phyloP scores from a whole-genome alignment of 176 grass and related monocot genomes.

The sorghum (Sorghum bicolor) region DNA sequence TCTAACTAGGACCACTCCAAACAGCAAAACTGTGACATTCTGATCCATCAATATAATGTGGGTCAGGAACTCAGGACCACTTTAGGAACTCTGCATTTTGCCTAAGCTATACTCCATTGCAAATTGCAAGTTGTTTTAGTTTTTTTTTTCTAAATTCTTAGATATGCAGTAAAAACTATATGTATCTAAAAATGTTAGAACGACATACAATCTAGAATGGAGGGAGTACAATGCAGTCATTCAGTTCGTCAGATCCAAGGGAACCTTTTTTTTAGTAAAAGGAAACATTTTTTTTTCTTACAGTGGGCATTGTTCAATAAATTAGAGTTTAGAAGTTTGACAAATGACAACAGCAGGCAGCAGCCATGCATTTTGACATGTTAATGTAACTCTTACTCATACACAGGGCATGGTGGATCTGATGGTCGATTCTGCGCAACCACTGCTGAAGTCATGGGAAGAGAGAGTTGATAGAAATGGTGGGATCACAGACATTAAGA shows the following conservation, averaged over 20 bases:
- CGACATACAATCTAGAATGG: not conserved
- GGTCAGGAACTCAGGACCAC: slow-evolving; percentile 41
- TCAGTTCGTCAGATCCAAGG: not conserved
- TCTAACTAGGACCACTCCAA: slow-evolving; percentile 23
- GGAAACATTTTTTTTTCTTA: not conserved
- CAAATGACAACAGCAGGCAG: slow-evolving; percentile 3
- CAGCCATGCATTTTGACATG: not conserved
- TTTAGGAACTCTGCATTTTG: slow-evolving; percentile 15
- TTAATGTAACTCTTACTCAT: not conserved
- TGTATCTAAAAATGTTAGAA: not conserved
- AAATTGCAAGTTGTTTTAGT: not conserved
- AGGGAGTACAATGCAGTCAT: not conserved
- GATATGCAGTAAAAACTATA: not conserved
- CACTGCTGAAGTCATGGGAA: slow-evolving; percentile 68
- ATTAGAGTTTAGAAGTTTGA: not conserved
- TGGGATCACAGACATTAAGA: slow-evolving; percentile 64
- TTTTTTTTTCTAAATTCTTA: not conserved
- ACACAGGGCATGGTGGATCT: slow-evolving; percentile 87
- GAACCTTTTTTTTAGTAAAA: not conserved
- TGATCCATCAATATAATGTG: slow-evolving; percentile 19
- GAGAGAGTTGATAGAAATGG: slow-evolving; percentile 44
- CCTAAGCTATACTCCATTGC: not conserved
- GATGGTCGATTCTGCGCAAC: slow-evolving; percentile 84
- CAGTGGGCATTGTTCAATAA: not conserved
- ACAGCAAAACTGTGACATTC: slow-evolving; percentile 12